Evolutionary conservation across 2,329 filamentous ascomycete genomes (phyloP), one percentile per base, ranked within the genome.

Genomic region (Cyanodermella asteris): DNA sequence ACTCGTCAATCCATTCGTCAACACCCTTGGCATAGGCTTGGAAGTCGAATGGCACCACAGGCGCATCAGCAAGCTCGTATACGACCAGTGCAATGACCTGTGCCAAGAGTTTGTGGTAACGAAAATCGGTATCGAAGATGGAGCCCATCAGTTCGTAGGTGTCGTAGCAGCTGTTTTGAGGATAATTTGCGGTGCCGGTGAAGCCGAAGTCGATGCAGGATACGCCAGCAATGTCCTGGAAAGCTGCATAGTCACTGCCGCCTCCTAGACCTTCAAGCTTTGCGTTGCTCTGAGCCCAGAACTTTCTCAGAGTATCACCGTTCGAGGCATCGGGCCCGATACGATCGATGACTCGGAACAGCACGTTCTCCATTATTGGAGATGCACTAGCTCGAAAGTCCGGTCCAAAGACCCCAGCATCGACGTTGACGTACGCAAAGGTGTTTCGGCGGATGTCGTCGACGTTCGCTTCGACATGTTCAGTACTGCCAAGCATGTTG

Each of bases 401-500:
- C 26, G 56, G 50, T 5, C 87, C 87, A 3, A 64, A 64, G 4
- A 94, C 71, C 17, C 73, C 84, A 2, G 71, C 66, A 43, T 84
- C 84, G 20, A 97, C 70, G 41, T 97, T 97, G 35, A 97, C 59
- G 41, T 97, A 97, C 7, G 76, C 82, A 34, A 78, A 68, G 0
- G 66, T 84, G 37, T 87, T 63, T 11, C 62, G 54, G 20, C 77
- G 72, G 5, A 97, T 58, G 3, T 53, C 46, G 0, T 82, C 69
- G 15, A 80, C 56, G 36, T 84, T 72, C 23, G 75, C 72, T 50
- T 97, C 87, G 22, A 97, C 87, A 40, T 75, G 84, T 46, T 97
- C 87, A 2, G 87, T 94, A 7, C 80, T 91, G 6, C 87, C 87
- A 29, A 91, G 76, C 22, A 87, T 55, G 47, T 93, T 93, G 53